Base-by-base conservation (phyloP, 768 basidiomycete species). In the Lactarius sanguifluus region DNA sequence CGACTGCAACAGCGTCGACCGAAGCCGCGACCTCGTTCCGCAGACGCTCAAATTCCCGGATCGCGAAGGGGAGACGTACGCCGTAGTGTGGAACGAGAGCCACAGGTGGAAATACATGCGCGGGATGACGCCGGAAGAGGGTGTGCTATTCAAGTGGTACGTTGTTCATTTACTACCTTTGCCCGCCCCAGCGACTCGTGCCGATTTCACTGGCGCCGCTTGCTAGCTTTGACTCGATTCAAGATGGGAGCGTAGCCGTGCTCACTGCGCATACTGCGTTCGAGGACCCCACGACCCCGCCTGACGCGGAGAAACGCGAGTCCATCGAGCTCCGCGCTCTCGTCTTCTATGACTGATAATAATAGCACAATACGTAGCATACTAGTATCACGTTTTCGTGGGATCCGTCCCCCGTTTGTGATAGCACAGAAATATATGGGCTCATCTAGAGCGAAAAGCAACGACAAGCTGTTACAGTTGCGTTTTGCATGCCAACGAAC, bases 221-320 rank as follows among this genome's bases (percentile, higher is more conserved):
- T 67, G 62, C 30, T 58, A 78, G 77, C 70, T 78, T 72, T 63
- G 77, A 78, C 59, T 77, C 77, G n/a, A 64, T 64, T 59, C 64
- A 75, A 18, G 77, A 78, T 64, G 81, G 79, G 1, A 80, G 79
- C 64, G 81, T 84, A 16, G 84, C 86, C 0, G 71, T 78, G 16
- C 81, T 87, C 61, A 85, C 86, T 0, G 86, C 87, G 5, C 88
- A 89, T 70, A 85, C 84, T n/a, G 85, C 79, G 5, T 89, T 88
- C 73, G 65, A 77, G 36, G 86, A 88, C 65, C 81, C 83, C 1
- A 76, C 77, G 0, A 85, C 83, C 4, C 86, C 85, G 1, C 72
- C 76, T 43, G 83, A 78, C 55, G 77, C 84, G 0, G 83, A 81
- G 5, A 73, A 76, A 5, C 76, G 86, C 56, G 81, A 87, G 73